Conservation (phyloP, 495 filamentous ascomycete species). For the Evernia prunastri region DNA sequence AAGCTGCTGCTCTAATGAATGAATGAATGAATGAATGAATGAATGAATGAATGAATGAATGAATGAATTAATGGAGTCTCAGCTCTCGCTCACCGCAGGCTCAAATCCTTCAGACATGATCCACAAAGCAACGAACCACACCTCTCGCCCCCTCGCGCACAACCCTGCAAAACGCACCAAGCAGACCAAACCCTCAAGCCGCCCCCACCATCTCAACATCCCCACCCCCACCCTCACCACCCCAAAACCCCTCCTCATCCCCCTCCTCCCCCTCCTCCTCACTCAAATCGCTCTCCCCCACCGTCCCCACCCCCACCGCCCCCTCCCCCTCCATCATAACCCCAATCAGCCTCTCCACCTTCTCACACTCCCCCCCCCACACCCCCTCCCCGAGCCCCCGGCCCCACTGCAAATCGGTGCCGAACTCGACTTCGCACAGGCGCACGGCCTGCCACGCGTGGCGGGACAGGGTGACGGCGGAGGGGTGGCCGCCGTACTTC, state of each 20-base stretch:
- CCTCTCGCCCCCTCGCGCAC: not conserved
- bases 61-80: not conserved
- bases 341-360: not conserved
- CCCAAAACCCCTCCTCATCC: not conserved
- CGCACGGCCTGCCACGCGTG: constrained; percentile 1
- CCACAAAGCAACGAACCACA: not conserved
- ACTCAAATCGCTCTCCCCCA: constrained; percentile 4
- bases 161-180: not conserved
- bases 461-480: not conserved
- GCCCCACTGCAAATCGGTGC: constrained; percentile 1
- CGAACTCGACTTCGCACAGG: constrained; percentile 1
- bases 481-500: not conserved
- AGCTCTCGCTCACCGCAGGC: not conserved
- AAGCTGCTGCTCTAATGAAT: too few species aligned
- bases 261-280: not conserved
- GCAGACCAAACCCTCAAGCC: not conserved
- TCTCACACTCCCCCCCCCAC: not conserved
- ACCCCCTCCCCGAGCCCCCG: not conserved
- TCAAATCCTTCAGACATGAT: not conserved
- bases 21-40: too few species aligned
- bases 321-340: not conserved
- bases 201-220: constrained; percentile 1
- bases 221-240: not conserved
- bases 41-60: too few species aligned
- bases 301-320: not conserved